Evolutionary conservation across 768 basidiomycete genomes (phyloP).

Genomic region (Melanogaster broomeanus): DNA sequence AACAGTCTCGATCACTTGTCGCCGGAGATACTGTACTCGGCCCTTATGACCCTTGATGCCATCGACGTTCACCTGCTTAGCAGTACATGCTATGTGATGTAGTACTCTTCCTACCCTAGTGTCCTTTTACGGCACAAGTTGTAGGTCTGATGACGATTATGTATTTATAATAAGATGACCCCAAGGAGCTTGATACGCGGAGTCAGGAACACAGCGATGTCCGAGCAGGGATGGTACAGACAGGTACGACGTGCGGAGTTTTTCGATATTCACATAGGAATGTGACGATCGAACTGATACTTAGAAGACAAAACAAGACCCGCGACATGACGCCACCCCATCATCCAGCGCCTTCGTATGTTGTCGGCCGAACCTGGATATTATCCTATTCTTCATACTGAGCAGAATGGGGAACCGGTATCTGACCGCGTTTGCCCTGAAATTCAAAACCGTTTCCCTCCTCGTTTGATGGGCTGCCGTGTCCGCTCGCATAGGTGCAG

Average conservation of each 20-base stretch:
- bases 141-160: background rate
- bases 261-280: conserved; percentile 1
- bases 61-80: background rate
- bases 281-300: conserved; percentile 1
- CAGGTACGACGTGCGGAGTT: background rate
- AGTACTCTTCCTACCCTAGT: background rate
- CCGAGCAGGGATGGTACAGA: conserved; percentile 1
- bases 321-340: background rate
- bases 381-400: background rate
- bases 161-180: conserved; percentile 17
- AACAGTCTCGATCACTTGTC: background rate
- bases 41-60: background rate
- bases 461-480: conserved; percentile 75
- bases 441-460: conserved; percentile 69
- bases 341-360: background rate
- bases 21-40: background rate
- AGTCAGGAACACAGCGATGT: background rate
- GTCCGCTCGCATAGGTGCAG: conserved; percentile 49
- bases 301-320: background rate
- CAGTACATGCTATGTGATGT: background rate
- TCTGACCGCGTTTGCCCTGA: background rate
- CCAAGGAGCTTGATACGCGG: conserved; percentile 2
- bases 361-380: conserved; percentile 13
- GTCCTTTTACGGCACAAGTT: conserved; percentile 1
- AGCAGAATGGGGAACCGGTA: background rate